These are phyloP conservation scores for Fusarium proliferatum DNA, from an alignment of 2,329 filamentous ascomycete species.

Conservation along the genomic window DNA sequence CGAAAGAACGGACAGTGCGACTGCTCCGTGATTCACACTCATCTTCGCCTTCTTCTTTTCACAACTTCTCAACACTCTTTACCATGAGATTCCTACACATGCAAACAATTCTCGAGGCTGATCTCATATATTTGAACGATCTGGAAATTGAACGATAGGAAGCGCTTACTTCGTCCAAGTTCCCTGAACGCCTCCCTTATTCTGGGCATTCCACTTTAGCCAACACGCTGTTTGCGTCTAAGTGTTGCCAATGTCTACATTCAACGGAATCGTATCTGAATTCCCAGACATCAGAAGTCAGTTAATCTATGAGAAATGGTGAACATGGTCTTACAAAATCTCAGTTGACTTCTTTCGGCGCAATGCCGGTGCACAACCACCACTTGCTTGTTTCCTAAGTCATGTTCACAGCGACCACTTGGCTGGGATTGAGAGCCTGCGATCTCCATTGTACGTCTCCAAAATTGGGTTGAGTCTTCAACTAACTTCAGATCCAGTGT, in stretches of 20 bases:
- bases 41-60: not conserved
- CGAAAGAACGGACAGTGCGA: not conserved
- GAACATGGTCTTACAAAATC: not conserved
- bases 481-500: constrained; percentile 59
- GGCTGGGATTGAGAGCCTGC: constrained; percentile 78
- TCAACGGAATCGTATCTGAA: constrained; percentile 77
- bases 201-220: not conserved
- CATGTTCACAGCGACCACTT: constrained; percentile 95
- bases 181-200: not conserved
- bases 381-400: constrained; percentile 87
- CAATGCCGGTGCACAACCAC: constrained; percentile 64
- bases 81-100: not conserved
- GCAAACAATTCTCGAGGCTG: constrained; percentile 22
- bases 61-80: not conserved
- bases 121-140: constrained; percentile 31
- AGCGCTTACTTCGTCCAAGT: not conserved
- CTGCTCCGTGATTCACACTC: not conserved
- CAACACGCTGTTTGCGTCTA: not conserved
- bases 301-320: not conserved
- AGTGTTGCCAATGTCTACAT: constrained; percentile 74
- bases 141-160: not conserved
- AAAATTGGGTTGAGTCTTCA: no score
- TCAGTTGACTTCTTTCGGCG: constrained; percentile 84
- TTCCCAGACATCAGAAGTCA: constrained; percentile 81
- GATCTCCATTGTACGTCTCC: constrained; percentile 73